Conservation (phyloP, 768 basidiomycete species). For the Lactarius pseudohatsudake region DNA sequence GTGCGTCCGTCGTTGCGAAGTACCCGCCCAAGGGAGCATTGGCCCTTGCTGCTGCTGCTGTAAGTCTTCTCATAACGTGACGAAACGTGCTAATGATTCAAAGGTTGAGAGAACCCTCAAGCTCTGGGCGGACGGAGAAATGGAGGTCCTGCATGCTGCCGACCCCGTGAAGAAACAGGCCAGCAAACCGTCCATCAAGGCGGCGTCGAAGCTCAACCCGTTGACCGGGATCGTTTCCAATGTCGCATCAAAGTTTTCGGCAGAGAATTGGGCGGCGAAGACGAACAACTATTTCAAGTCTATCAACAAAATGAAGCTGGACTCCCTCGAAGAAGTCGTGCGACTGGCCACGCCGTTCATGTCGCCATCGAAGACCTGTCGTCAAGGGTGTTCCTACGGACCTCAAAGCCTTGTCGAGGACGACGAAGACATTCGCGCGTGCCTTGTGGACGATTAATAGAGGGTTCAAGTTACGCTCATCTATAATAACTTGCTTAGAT, state of each 20-base stretch:
- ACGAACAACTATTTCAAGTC: neutral
- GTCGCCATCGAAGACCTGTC: neutral
- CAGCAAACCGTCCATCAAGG: neutral
- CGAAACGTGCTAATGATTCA: too few relatives aligned
- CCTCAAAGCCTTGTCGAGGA: too few relatives aligned
- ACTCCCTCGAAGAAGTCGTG: neutral
- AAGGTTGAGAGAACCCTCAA: neutral
- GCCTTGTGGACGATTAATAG: too few relatives aligned
- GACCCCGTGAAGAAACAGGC: neutral
- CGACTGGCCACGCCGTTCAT: neutral
- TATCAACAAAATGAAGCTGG: neutral
- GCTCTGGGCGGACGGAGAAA: neutral
- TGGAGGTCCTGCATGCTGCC: neutral
- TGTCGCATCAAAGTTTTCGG: neutral
- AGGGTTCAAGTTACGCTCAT: too few relatives aligned
- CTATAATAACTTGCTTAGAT: too few relatives aligned
- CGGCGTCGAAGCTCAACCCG: neutral
- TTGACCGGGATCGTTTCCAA: neutral
- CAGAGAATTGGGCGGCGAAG: neutral
- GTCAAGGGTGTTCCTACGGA: too few relatives aligned
- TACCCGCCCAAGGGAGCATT: neutral
- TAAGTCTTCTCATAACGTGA: neutral
- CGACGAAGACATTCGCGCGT: too few relatives aligned
- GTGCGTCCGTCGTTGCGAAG: neutral
- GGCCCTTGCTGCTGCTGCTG: neutral